Base-by-base conservation (phyloP, 2,329 filamentous ascomycete genomes). In the Colletotrichum limetticola region DNA sequence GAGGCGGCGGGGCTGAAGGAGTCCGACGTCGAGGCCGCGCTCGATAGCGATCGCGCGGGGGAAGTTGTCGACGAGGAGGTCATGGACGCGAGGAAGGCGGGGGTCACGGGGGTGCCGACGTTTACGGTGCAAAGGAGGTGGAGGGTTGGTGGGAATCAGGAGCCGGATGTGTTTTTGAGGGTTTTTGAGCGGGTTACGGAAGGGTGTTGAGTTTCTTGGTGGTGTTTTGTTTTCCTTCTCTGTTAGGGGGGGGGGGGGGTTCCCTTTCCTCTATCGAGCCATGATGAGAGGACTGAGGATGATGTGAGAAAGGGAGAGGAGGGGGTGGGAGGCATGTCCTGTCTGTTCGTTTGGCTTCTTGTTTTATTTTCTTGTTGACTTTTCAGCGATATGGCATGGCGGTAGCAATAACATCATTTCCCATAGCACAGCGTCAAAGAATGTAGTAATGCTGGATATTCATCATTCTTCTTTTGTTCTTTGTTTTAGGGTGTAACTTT, bases 141-240 rank as follows among this genome's bases (percentile, higher is more conserved):
- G 81, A 88, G 91, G 75, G 85, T 96, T 22, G 91, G 91, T 9
- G 94, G 94, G 1, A 93, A 91, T 68, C 92, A 95, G 84, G 89
- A 92, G 72, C 85, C 89, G 3, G 86, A 86, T 57, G 86, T 91
- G 0, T 94, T 95, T 80, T 83, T 92, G 77, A 86, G 89, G 74
- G 80, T 93, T 49, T 95, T 96, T 82, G 88, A 91, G 75, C 85
- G 87, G 78, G 85, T 93, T 22, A 69, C 76, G 52, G 72, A 52
- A 3, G 74, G 75, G 64, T 75, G 53, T 7, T 71, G 42, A 67
- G 37, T 14, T 14, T 42, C 14, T 7, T 19, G 37, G 37, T 42
- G 37, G 37, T 42, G 12, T 16, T 16, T 42, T 35, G 32, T 35
- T 1, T 42, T n/a, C 16, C 6, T 19, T 16, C 37, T 16, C 16